Evolutionary conservation across 1,139 yeast genomes (phyloP).

Genomic region (Eremothecium cymbalariae): DNA sequence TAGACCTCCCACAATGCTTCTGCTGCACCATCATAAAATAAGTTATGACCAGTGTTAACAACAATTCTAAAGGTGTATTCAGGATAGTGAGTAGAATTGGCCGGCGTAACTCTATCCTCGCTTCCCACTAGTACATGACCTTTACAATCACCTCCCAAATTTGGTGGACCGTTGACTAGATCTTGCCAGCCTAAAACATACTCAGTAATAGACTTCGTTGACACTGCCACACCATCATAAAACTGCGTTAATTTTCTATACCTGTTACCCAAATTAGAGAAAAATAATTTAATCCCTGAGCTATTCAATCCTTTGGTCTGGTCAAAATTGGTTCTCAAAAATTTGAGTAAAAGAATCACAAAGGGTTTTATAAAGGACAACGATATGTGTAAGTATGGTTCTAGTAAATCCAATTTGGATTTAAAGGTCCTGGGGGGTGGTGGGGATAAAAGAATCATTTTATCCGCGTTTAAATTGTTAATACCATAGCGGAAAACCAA

Average conservation of each 20-base stretch:
- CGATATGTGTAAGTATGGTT: slow-evolving; percentile 3
- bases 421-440: slow-evolving; percentile 16
- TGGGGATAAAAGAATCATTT: slow-evolving; percentile 21
- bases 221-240: slow-evolving; percentile 24
- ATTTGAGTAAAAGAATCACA: slow-evolving; percentile 1
- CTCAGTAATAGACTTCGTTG: slow-evolving; percentile 23
- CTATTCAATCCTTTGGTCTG: slow-evolving; percentile 27
- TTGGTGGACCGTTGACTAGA: slow-evolving; percentile 4
- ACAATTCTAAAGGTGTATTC: slow-evolving; percentile 3
- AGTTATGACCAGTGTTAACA: slow-evolving; percentile 3
- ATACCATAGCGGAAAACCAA: slow-evolving; percentile 2
- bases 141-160: not conserved
- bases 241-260: slow-evolving; percentile 27
- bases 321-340: slow-evolving; percentile 23
- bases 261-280: slow-evolving; percentile 14
- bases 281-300: slow-evolving; percentile 27
- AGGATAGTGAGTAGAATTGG: slow-evolving; percentile 4
- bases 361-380: slow-evolving; percentile 3
- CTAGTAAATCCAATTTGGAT: slow-evolving; percentile 2
- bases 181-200: slow-evolving; percentile 29
- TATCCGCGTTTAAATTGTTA: slow-evolving; percentile 3
- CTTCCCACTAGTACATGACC: slow-evolving; percentile 4
- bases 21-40: slow-evolving; percentile 5
- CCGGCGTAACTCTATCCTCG: slow-evolving; percentile 3
- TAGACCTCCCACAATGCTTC: slow-evolving; percentile 4